Evolutionary conservation across 2,329 filamentous ascomycete species (phyloP).

Genomic region (Fusarium sp.): DNA sequence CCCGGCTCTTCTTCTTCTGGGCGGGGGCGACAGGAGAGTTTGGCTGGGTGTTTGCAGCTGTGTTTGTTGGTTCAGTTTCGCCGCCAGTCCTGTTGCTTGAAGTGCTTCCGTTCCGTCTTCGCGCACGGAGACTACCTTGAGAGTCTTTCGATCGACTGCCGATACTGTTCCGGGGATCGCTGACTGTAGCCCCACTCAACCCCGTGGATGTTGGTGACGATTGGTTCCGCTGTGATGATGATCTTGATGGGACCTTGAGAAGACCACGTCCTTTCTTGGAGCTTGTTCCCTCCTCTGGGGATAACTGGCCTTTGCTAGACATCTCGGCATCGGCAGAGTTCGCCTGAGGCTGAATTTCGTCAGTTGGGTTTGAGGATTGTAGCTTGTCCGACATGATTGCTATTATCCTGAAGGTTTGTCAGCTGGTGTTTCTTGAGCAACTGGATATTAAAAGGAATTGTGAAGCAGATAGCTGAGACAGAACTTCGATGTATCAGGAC

Average conservation of each 20-base stretch:
- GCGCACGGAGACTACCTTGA: constrained; percentile 71
- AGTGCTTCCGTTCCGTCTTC: constrained; percentile 74
- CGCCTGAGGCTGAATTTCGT: constrained; percentile 51
- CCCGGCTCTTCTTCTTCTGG: constrained; percentile 65
- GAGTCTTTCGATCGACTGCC: constrained; percentile 73
- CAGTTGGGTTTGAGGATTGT: constrained; percentile 39
- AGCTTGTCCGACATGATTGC: constrained; percentile 50
- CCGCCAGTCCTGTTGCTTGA: constrained; percentile 71
- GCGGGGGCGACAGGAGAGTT: constrained; percentile 62
- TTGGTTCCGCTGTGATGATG: constrained; percentile 70
- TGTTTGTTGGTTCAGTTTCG: constrained; percentile 63
- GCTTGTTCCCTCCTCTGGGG: constrained; percentile 55
- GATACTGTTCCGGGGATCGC: constrained; percentile 70
- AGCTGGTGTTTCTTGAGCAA: constrained; percentile 23
- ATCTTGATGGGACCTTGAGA: constrained; percentile 70
- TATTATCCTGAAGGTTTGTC: constrained; percentile 38
- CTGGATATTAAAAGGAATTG: constrained; percentile 8
- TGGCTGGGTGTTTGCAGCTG: constrained; percentile 61
- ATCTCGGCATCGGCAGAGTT: constrained; percentile 51
- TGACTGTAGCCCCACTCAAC: constrained; percentile 68
- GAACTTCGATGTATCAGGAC: background rate
- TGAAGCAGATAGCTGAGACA: constrained; percentile 2
- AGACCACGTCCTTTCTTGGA: constrained; percentile 64
- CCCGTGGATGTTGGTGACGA: constrained; percentile 69
- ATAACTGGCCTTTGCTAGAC: constrained; percentile 56